Evolutionary conservation across 371 early-diverging fungal genomes (phyloP), one percentile per base, ranked within the genome.

Genomic region (Mortierella sp.): DNA sequence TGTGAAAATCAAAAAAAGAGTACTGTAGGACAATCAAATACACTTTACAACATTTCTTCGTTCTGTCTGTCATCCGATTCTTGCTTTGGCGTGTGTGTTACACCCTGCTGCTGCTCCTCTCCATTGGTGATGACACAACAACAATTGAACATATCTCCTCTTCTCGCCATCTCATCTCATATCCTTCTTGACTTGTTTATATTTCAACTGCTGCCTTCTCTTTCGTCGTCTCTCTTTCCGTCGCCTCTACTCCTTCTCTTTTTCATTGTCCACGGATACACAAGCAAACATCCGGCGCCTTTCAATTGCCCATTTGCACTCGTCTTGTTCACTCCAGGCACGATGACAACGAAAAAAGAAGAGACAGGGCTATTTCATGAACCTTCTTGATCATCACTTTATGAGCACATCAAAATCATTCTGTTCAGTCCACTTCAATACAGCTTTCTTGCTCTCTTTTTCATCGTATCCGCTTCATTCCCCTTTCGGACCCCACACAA

Each of bases 81-180:
- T 46, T 46, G 29, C 4, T 29, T 29, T 10, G 0, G 29, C 12
- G 14, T 27, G 12, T 58, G 60, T 58, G 60, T 58, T 27, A 29
- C 60, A 56, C n/a, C n/a, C 41, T 0, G 41, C 12, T 58, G 14
- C 4, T 16, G 16, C 21, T 29, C 14, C 29, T 27, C 14, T 58
- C 60, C 29, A 29, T 58, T 58, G 32, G 11, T 12, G 60, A 58
- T 58, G 60, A 58, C 60, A 58, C 60, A 58, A 58, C 60, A 58
- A 58, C 60, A 58, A 55, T 55, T 55, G 56, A 24, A 55, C 56
- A n/a, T 10, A 55, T 12, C 3, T 12, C 32, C 14, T 29, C 29
- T 32, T 58, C 12, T 58, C 60, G 60, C 60, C 72, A 72, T 72
- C 72, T 72, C 51, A 32, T 54, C 48, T 51, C 72, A 72, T 72